Conservation (phyloP, 164 flowering plant genomes). For the Echeveria elegans region DNA sequence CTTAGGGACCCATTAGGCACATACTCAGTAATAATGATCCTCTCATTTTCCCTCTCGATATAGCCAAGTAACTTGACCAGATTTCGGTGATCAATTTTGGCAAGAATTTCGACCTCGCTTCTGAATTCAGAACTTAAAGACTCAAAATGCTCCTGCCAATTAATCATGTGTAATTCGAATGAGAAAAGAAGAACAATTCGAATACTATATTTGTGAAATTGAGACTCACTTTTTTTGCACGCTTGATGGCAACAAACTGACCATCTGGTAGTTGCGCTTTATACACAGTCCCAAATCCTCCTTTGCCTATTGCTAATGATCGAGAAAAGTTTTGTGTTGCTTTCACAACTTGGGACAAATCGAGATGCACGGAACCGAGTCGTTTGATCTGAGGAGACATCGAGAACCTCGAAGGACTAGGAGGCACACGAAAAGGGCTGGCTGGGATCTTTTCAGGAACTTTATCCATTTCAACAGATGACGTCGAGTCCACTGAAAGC, state of each 20-base stretch:
- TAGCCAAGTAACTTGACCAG: not conserved
- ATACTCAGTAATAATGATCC: not conserved
- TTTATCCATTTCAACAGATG: not conserved
- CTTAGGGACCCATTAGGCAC: not conserved
- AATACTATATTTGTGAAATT: not conserved
- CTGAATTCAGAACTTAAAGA: not conserved
- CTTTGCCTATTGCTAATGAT: constrained; percentile 60
- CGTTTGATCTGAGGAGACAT: constrained; percentile 52
- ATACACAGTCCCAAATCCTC: constrained; percentile 88
- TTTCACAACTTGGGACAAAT: constrained; percentile 47
- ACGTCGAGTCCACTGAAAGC: not conserved
- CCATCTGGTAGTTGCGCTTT: constrained; percentile 71
- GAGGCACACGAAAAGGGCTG: constrained; percentile 40
- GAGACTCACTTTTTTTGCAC: constrained; percentile 74
- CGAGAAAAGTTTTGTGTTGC: constrained; percentile 78
- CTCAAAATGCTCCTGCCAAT: not conserved
- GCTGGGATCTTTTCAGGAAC: not conserved
- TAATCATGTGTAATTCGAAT: not conserved
- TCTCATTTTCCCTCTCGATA: not conserved
- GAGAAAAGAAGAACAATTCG: not conserved
- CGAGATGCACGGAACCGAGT: constrained; percentile 67
- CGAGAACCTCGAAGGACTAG: constrained; percentile 71
- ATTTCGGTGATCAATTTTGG: not conserved
- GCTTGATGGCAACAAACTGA: constrained; percentile 76
- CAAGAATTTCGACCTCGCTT: not conserved